Base-by-base conservation (phyloP, 768 basidiomycete species). In the Mycena indigotica region DNA sequence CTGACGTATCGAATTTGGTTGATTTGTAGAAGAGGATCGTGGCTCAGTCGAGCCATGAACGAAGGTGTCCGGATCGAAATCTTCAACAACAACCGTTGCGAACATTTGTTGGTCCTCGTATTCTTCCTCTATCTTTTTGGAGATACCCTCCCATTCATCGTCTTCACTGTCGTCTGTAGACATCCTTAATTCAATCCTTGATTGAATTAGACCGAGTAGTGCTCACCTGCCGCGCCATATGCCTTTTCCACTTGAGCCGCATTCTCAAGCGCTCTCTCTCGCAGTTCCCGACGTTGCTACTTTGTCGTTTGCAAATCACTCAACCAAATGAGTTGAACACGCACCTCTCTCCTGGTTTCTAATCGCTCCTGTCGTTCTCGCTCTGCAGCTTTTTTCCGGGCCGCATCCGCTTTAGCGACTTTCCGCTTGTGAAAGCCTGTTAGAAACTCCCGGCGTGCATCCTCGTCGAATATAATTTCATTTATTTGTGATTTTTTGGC, bases 351-450 rank as follows among this genome's bases (percentile, higher is more conserved):
- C 56, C 93, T 78, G n/a, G 82, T 72, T 65, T 93, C 87, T 21
- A 86, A 75, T 65, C 87, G 82, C 53, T 87, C 86, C 66, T 86
- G 82, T 69, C 91, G 92, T 66, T 93, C 89, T 62, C 87, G 77
- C 66, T 92, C 85, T 60, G 82, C 74, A 13, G 92, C 91, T 70
- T 83, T 88, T 63, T 84, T 80, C 65, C 84, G 85, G 41, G 87
- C 82, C 49, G 83, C 87, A 65, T 95, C 91, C 61, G 85, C 81
- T 70, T 89, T 92, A 58, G 86, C 88, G 50, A 93, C 73, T 73
- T 96, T 97, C 65, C 95, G 85, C 73, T 95, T 95, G 71, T 90
- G 89, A 70, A 97, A 97, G 25, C 95, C 95, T 17, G 93, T 95
- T 69, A 97, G 75, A 73, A 90, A 97, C 57, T 95, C 89, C 68